Conservation (phyloP, 441 rosid species). For the Metrosideros polymorpha region DNA sequence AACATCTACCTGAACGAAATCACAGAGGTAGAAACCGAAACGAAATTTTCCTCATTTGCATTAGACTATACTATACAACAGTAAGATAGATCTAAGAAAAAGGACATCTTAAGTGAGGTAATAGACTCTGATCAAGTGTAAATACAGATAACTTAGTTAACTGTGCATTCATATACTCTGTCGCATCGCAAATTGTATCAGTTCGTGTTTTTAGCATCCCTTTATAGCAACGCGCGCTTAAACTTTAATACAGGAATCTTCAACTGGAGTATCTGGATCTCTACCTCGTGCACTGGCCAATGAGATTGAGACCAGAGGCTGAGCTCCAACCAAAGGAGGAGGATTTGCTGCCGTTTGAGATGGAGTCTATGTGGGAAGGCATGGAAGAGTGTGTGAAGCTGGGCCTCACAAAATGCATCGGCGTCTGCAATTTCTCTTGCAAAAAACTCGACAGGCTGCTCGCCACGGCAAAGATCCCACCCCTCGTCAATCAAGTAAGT, state of each 20-base stretch:
- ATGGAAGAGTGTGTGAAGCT: conserved; percentile 8
- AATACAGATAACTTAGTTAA: too few species aligned
- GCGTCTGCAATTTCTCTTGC: conserved; percentile 20
- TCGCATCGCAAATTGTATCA: too few species aligned
- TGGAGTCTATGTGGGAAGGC: conserved; percentile 11
- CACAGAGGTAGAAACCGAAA: too few species aligned
- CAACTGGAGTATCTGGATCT: conserved; percentile 11
- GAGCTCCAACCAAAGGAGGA: neutral
- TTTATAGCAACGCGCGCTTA: neutral
- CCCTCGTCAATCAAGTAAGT: conserved; percentile 15
- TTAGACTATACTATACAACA: too few species aligned
- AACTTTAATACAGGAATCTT: neutral
- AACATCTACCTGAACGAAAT: too few species aligned
- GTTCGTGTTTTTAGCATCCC: too few species aligned
- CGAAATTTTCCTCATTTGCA: too few species aligned
- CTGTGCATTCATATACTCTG: too few species aligned
- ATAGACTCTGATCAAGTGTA: too few species aligned
- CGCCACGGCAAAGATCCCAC: conserved; percentile 13
- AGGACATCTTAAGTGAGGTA: too few species aligned
- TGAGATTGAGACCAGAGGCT: neutral
- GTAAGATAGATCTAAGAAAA: too few species aligned
- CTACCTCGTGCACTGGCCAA: conserved; percentile 13
- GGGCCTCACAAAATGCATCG: conserved; percentile 9
- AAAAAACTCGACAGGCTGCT: conserved; percentile 9
- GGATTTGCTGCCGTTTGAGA: conserved; percentile 4